Base-by-base conservation (phyloP, 1,284 basidiomycete species). In the Cutaneotrichosporon sp. region DNA sequence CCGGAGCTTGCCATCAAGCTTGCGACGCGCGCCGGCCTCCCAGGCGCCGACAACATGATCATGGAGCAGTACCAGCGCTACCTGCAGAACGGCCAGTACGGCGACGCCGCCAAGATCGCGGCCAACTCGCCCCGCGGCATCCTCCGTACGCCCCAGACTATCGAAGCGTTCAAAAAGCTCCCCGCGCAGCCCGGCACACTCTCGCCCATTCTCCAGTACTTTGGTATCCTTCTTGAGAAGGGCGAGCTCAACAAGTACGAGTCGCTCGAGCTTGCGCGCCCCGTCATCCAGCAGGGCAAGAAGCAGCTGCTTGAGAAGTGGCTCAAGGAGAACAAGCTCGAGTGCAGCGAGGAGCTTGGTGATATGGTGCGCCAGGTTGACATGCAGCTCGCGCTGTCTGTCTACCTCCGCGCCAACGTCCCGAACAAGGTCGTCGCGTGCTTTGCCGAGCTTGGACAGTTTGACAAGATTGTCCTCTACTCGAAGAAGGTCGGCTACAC, bases 281-380 rank as follows among this genome's bases (percentile, higher is more conserved):
- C 96, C 20, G 96, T 99, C 13, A 79, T 99, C 46, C 86, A 90
- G 65, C 96, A 99, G 78, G 92, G 92, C 51, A 85, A 93, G 69
- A 98, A 99, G 78, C 92, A 97, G 69, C 79, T 98, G 42, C 81
- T 99, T 22, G 96, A 99, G 79, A 98, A 98, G 72, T 99, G 96
- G 96, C 79, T 98, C 62, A 99, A 99, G 78, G 96, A 98, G 81
- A 97, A 97, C 80, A 99, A 98, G 88, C 86, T 99, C 60, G 94
- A 96, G 58, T 98, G 96, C 79, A 91, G 87, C 68, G 96, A 98
- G 77, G 94, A 99, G 76, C 85, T 99, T 17, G 96, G 96, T 56
- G 96, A 99, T 74, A 89, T 98, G 60, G 96, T 97, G 52, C 87
- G 96, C 48, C 52, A 61, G 37, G 77, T 87, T 44, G 96, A 99